phyloP scores from a whole-genome alignment of 257 asterid species.

The Solanum sitiens region DNA sequence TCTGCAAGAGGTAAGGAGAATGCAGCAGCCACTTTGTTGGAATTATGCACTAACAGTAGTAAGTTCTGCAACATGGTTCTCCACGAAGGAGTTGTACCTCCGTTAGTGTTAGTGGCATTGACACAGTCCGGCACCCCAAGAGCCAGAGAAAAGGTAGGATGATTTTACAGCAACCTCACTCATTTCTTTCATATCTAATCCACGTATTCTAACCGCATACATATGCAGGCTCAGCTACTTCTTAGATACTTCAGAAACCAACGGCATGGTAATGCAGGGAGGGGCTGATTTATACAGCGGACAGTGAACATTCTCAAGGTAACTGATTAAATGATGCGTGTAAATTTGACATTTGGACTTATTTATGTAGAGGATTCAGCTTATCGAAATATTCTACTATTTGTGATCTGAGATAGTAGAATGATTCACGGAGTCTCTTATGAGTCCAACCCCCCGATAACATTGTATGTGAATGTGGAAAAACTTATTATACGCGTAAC shows the following conservation, averaged over 20 bases:
- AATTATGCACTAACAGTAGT: conserved; percentile 1
- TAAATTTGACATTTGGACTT: neutral
- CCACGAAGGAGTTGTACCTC: conserved; percentile 28
- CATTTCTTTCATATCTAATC: neutral
- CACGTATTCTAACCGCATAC: neutral
- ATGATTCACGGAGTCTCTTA: neutral
- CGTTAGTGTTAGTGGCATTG: conserved; percentile 16
- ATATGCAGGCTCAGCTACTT: conserved; percentile 16
- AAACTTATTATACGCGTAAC: neutral
- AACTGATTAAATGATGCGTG: neutral
- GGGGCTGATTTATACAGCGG: conserved; percentile 1
- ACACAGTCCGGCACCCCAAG: neutral
- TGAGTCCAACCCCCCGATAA: neutral
- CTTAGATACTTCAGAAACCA: neutral
- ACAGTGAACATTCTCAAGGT: neutral
- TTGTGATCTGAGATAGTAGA: neutral
- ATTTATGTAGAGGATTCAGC: neutral
- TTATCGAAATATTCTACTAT: neutral
- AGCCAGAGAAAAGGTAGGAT: conserved; percentile 23
- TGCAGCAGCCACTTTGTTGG: neutral
- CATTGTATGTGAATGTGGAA: neutral
- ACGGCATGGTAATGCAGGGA: neutral
- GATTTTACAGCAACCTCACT: neutral
- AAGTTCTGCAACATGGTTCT: conserved; percentile 19
- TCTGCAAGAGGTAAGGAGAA: too few relatives aligned